These are phyloP conservation scores for Blastobotrys indianensis DNA, from an alignment of 1,139 yeast genomes.

Conservation along the genomic window DNA sequence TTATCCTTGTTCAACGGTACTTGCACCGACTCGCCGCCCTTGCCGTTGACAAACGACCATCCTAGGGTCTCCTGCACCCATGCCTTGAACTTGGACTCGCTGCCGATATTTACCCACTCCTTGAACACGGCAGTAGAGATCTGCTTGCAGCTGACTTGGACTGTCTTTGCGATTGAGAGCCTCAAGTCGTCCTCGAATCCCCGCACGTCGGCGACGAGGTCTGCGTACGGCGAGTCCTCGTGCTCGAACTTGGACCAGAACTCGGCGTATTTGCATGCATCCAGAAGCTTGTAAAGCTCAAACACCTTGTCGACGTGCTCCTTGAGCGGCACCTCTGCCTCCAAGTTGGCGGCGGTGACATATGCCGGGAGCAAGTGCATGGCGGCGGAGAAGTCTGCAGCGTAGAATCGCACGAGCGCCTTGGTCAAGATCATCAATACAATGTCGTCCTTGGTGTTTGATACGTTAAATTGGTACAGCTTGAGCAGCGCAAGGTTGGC, in stretches of 20 bases:
- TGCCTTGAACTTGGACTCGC: conserved; percentile 28
- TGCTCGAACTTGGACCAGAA: conserved; percentile 35
- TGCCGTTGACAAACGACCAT: conserved; percentile 26
- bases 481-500: conserved; percentile 45
- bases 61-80: conserved; percentile 32
- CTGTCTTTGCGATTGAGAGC: conserved; percentile 31
- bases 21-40: conserved; percentile 25
- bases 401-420: conserved; percentile 39
- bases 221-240: conserved; percentile 32
- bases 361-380: conserved; percentile 42
- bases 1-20: conserved; percentile 32
- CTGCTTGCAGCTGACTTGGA: conserved; percentile 30
- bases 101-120: conserved; percentile 30
- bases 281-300: conserved; percentile 35
- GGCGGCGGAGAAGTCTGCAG: conserved; percentile 40
- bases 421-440: conserved; percentile 38
- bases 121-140: conserved; percentile 29
- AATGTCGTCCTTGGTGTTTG: conserved; percentile 35
- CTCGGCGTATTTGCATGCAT: conserved; percentile 34
- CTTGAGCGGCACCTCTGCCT: conserved; percentile 28
- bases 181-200: conserved; percentile 35
- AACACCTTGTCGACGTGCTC: conserved; percentile 36
- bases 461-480: conserved; percentile 37
- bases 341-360: conserved; percentile 26
- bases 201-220: conserved; percentile 32